Evolutionary conservation across 192 early-diverging fungal genomes (phyloP).

Genomic region (Umbelopsis ramanniana): DNA sequence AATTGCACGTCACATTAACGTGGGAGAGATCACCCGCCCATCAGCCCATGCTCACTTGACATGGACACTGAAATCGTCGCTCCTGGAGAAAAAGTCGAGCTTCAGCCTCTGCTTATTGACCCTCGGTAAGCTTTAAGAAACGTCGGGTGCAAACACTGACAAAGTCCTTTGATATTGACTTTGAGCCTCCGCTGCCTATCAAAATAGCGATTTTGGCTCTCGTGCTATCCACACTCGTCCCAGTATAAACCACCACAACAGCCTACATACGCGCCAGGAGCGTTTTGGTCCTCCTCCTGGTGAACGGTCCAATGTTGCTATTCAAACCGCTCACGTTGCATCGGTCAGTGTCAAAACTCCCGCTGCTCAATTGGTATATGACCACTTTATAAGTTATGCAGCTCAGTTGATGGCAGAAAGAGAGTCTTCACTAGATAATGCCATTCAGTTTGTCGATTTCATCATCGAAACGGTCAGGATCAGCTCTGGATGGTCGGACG

Average conservation of each 20-base stretch:
- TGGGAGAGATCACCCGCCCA: background rate
- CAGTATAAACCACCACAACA: background rate
- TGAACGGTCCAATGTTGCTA: background rate
- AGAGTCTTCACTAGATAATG: slow-evolving; percentile 5
- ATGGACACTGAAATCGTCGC: slow-evolving; percentile 18
- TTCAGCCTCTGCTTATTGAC: background rate
- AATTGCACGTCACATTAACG: slow-evolving; percentile 3
- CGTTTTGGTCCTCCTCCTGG: background rate
- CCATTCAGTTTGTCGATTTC: slow-evolving; percentile 20
- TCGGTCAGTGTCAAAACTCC: slow-evolving; percentile 10
- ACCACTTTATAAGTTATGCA: slow-evolving; percentile 11
- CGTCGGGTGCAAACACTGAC: background rate
- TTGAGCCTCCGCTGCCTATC: background rate
- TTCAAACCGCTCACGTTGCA: slow-evolving; percentile 9
- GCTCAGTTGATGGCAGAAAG: slow-evolving; percentile 6
- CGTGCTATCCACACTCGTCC: slow-evolving; percentile 17
- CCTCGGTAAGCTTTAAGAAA: background rate
- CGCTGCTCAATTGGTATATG: slow-evolving; percentile 12
- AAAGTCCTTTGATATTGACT: background rate
- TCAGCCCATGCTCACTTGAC: background rate
- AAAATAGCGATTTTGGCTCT: slow-evolving; percentile 13
- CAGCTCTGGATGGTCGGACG: slow-evolving; percentile 18
- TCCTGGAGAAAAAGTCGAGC: slow-evolving; percentile 12
- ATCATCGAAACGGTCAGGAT: slow-evolving; percentile 12
- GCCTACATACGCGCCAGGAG: background rate